phyloP scores from a whole-genome alignment of 441 rosid genomes.

The Dalechampia spathulata region DNA sequence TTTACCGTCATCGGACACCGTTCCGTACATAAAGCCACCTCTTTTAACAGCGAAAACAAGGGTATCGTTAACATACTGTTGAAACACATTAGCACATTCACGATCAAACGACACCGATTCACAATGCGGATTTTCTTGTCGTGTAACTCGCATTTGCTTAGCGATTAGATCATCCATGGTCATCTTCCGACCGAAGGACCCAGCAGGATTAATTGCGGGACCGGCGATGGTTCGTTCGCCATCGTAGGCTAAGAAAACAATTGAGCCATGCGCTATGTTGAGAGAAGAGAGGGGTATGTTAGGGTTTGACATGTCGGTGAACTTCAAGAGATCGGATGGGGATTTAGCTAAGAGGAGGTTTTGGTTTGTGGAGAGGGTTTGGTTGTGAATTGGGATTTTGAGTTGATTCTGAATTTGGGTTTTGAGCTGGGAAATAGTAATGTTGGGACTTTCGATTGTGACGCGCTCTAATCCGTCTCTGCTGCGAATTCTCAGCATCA shows the following conservation, averaged over 20 bases:
- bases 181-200: conserved; percentile 97
- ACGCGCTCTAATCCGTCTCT: conserved; percentile 95
- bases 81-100: conserved; percentile 72
- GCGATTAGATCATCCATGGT: conserved; percentile 96
- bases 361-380: conserved; percentile 74
- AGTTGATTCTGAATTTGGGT: conserved; percentile 76
- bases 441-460: conserved; percentile 37
- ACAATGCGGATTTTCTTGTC: conserved; percentile 84
- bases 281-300: conserved; percentile 47
- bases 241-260: conserved; percentile 62
- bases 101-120: conserved; percentile 87
- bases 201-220: conserved; percentile 65
- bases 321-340: conserved; percentile 39
- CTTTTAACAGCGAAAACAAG: conserved; percentile 79
- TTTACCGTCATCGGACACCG: conserved; percentile 59
- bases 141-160: conserved; percentile 70
- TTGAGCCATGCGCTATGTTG: conserved; percentile 66
- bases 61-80: conserved; percentile 68
- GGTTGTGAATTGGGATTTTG: conserved; percentile 66
- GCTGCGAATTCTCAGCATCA: conserved; percentile 88
- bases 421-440: conserved; percentile 63
- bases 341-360: conserved; percentile 67
- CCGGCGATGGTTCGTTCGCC: conserved; percentile 72
- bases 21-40: conserved; percentile 89
- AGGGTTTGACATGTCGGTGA: conserved; percentile 74